Evolutionary conservation across 2,329 filamentous ascomycete genomes (phyloP).

Genomic region (Pseudogymnoascus sp.): DNA sequence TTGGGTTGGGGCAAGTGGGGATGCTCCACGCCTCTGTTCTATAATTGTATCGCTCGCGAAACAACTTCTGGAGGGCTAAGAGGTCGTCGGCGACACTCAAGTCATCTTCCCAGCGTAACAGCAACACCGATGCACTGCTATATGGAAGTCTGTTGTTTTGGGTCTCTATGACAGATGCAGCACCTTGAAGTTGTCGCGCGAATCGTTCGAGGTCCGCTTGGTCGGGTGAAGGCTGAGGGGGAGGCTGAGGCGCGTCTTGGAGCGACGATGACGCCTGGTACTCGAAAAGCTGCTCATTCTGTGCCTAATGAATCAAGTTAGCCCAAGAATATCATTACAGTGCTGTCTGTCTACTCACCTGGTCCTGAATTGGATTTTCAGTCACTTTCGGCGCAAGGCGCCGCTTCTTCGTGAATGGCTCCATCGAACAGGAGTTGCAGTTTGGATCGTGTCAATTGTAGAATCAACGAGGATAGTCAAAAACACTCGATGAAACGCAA

Average conservation of each 20-base stretch:
- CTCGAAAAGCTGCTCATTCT: conserved; percentile 23
- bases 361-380: conserved; percentile 27
- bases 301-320: conserved; percentile 19
- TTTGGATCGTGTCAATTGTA: conserved; percentile 3
- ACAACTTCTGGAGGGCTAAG: conserved; percentile 45
- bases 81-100: conserved; percentile 45
- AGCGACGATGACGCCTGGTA: conserved; percentile 13
- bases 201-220: conserved; percentile 55
- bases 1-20: conserved; percentile 50
- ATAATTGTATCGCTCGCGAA: conserved; percentile 54
- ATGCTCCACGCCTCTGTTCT: conserved; percentile 54
- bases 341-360: conserved; percentile 19
- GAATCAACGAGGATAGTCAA: not conserved
- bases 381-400: conserved; percentile 29
- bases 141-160: conserved; percentile 53
- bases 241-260: conserved; percentile 10
- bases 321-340: conserved; percentile 3
- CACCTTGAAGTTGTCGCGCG: conserved; percentile 59
- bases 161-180: conserved; percentile 57
- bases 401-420: conserved; percentile 30
- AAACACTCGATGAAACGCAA: not conserved
- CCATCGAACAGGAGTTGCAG: conserved; percentile 18
- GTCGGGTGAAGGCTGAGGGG: conserved; percentile 23
- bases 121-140: conserved; percentile 49
- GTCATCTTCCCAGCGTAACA: conserved; percentile 57